These are phyloP conservation scores for Thermoascus crustaceus DNA, from an alignment of 2,329 filamentous ascomycete species.

Conservation along the genomic window DNA sequence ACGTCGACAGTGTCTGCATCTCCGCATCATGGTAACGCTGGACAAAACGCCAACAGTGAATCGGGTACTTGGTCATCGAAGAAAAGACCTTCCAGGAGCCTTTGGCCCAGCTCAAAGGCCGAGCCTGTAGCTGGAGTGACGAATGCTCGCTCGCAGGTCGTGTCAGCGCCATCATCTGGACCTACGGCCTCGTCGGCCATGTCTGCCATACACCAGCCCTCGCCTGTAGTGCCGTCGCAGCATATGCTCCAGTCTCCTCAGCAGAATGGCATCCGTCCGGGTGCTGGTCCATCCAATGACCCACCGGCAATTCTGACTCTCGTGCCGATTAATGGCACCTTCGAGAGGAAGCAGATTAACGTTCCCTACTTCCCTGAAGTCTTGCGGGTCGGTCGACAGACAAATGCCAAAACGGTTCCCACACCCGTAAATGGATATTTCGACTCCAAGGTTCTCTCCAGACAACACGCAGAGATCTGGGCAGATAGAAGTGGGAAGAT, in stretches of 20 bases:
- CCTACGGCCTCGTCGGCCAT: conserved; percentile 54
- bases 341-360: conserved; percentile 91
- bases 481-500: conserved; percentile 78
- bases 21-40: conserved; percentile 30
- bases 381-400: conserved; percentile 88
- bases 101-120: conserved; percentile 59
- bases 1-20: conserved; percentile 35
- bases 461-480: conserved; percentile 95
- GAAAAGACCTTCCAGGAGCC: conserved; percentile 43
- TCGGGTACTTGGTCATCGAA: conserved; percentile 34
- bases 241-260: conserved; percentile 57
- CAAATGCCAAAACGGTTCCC: conserved; percentile 90
- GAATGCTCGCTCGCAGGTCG: conserved; percentile 53
- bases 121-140: conserved; percentile 57
- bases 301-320: conserved; percentile 75
- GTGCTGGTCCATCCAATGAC: conserved; percentile 42
- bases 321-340: conserved; percentile 86
- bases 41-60: conserved; percentile 28
- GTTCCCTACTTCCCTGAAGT: conserved; percentile 93
- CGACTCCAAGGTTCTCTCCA: conserved; percentile 92
- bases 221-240: conserved; percentile 59
- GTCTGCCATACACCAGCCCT: conserved; percentile 55
- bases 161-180: conserved; percentile 51
- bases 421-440: conserved; percentile 91
- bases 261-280: conserved; percentile 48